phyloP scores from a whole-genome alignment of 2,329 filamentous ascomycete genomes.

The Basipetospora chlamydospora region DNA sequence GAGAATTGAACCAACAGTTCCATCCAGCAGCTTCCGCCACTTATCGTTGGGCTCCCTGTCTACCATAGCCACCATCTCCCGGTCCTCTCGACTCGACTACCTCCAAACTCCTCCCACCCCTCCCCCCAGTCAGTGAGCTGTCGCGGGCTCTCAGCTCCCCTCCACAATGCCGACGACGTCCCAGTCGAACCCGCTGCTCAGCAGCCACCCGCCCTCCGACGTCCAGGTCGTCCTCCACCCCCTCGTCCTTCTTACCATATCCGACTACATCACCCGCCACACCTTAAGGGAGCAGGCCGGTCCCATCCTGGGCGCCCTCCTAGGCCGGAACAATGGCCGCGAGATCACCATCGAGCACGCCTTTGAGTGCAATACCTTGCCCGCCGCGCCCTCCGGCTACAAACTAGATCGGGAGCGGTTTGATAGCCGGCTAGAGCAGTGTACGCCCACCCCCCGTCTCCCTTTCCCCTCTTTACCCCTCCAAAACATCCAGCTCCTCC shows the following conservation, averaged over 20 bases:
- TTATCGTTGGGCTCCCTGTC: too few relatives aligned
- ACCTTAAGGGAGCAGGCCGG: conserved; percentile 60
- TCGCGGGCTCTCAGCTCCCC: too few relatives aligned
- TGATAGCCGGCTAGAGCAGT: conserved; percentile 64
- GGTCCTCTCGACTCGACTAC: too few relatives aligned
- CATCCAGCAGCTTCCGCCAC: too few relatives aligned
- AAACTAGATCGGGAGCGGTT: conserved; percentile 61
- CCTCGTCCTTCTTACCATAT: conserved; percentile 88
- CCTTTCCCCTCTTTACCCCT: neutral
- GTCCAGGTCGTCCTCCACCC: conserved; percentile 79
- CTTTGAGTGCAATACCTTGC: conserved; percentile 59
- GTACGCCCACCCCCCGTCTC: conserved; percentile 33
- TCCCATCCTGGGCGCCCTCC: conserved; percentile 71
- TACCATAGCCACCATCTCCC: too few relatives aligned
- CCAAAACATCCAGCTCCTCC: too few relatives aligned
- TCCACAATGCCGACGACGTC: neutral
- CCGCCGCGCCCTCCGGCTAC: conserved; percentile 37
- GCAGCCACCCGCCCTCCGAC: conserved; percentile 53
- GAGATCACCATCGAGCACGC: conserved; percentile 86
- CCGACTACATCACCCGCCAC: conserved; percentile 89
- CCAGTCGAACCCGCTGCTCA: conserved; percentile 36
- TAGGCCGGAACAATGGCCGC: conserved; percentile 83
- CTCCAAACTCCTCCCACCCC: too few relatives aligned
- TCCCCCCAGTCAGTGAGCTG: too few relatives aligned
- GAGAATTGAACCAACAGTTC: too few relatives aligned